Evolutionary conservation across 768 basidiomycete genomes (phyloP), one percentile per base, ranked within the genome.

Genomic region (Trametes cingulata): DNA sequence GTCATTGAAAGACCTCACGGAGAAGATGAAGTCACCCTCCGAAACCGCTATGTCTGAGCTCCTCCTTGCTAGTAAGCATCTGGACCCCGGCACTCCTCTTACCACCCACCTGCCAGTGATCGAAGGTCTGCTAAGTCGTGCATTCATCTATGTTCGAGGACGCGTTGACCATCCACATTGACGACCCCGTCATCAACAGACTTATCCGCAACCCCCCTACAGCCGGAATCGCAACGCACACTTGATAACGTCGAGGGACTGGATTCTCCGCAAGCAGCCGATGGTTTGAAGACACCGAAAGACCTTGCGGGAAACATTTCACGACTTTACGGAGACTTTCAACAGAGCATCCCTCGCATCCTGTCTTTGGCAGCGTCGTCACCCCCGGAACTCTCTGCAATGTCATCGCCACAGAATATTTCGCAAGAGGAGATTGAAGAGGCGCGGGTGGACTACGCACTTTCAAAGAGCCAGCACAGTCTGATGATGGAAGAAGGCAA

Each of bases 391-490:
- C n/a, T 14, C 33, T 22, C 60, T 27, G n/a, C 37, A 25, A 37
- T 29, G 39, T 17, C 45, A 4, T 27, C 56, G 5, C 8, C 50
- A 12, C 20, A 22, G 42, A 20, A 22, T 3, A 5, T 22, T 24
- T 24, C 46, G 1, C 35, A 41, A 3, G 51, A 54, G 27, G 74
- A 74, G 37, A 60, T 70, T 42, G 73, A 69, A 3, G 79, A 79
- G 12, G 73, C 72, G 1, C 73, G 69, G 17, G 69, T 72, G 35
- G 81, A 80, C 46, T 76, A 80, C 56, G 76, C 76, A 19, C 80
- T 87, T 79, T 85, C 87, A 42, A 88, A 85, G 67, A 75, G 76
- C 1, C 90, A 91, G 63, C 72, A 80, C 36, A 78, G 84, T 58
- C 77, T 91, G 41, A 80, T 79, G 2, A 57, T 81, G 3, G 83